These are phyloP conservation scores for Chrysosporium queenslandicum DNA, from an alignment of 2,329 filamentous ascomycete species.

Conservation along the genomic window DNA sequence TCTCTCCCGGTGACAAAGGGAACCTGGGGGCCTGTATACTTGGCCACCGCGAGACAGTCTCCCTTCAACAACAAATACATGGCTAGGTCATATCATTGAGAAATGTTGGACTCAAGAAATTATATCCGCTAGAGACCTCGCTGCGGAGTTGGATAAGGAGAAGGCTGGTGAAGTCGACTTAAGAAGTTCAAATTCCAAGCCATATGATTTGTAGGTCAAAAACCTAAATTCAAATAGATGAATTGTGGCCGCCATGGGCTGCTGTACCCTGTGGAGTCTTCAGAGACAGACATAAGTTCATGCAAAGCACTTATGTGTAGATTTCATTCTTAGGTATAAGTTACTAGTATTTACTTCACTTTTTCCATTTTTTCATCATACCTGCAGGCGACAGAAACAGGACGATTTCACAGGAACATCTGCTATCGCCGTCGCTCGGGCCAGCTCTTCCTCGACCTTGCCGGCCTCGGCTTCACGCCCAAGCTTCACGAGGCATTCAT, in stretches of 20 bases:
- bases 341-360: no score
- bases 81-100: conserved; percentile 13
- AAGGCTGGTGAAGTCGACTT: conserved; percentile 3
- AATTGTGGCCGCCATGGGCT: no score
- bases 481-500: conserved; percentile 53
- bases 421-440: conserved; percentile 42
- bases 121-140: conserved; percentile 16
- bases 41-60: conserved; percentile 6
- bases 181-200: no score
- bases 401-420: conserved; percentile 48
- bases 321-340: no score
- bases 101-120: conserved; percentile 14
- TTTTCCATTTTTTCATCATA: not conserved
- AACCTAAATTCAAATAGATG: no score
- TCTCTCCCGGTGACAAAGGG: conserved; percentile 1
- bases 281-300: no score
- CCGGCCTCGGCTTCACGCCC: conserved; percentile 38
- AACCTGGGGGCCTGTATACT: not conserved
- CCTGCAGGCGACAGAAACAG: conserved; percentile 42
- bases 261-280: no score
- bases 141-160: conserved; percentile 16
- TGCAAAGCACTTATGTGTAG: no score
- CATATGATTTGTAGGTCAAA: no score
- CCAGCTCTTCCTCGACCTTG: conserved; percentile 39
- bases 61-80: conserved; percentile 7